A percentile compares a stretch with the other conserved stretches of the same genome.
These are phyloP conservation scores for Saccharomyces uvarum DNA, from an alignment of 1,139 yeast species.

Conservation along the genomic window DNA sequence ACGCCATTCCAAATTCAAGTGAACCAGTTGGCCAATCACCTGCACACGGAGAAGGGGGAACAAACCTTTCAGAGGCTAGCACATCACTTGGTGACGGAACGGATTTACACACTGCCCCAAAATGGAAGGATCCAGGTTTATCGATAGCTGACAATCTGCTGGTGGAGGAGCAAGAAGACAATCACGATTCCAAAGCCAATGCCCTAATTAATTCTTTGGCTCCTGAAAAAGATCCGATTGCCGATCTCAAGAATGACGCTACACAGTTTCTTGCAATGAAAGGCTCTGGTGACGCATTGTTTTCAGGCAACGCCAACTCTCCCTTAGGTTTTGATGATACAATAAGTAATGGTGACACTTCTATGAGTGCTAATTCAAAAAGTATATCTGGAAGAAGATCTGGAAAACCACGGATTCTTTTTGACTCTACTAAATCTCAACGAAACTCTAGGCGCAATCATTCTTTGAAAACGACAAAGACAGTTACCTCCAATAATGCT, in stretches of 20 bases:
- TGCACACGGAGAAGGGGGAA: not conserved
- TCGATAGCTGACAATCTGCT: not conserved
- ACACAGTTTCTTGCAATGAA: constrained; percentile 3
- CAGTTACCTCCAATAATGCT: not conserved
- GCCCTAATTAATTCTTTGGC: constrained; percentile 12
- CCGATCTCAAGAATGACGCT: constrained; percentile 10
- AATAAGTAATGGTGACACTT: not conserved
- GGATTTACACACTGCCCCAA: not conserved
- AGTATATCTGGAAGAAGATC: not conserved
- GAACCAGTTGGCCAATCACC: not conserved
- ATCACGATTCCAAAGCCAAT: not conserved
- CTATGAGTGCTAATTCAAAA: not conserved
- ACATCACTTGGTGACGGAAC: not conserved
- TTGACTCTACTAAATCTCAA: constrained; percentile 2
- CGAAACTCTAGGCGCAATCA: not conserved
- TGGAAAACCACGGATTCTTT: not conserved
- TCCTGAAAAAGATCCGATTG: constrained; percentile 24
- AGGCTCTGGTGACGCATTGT: constrained; percentile 18
- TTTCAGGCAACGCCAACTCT: constrained; percentile 18
- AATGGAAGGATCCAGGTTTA: not conserved
- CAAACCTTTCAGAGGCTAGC: not conserved
- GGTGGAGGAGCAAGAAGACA: not conserved
- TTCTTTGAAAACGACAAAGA: not conserved
- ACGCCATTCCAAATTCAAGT: not conserved
- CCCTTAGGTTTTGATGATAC: constrained; percentile 10